Conservation (phyloP, 345 rosid genomes). For the Hevea brasiliensis region DNA sequence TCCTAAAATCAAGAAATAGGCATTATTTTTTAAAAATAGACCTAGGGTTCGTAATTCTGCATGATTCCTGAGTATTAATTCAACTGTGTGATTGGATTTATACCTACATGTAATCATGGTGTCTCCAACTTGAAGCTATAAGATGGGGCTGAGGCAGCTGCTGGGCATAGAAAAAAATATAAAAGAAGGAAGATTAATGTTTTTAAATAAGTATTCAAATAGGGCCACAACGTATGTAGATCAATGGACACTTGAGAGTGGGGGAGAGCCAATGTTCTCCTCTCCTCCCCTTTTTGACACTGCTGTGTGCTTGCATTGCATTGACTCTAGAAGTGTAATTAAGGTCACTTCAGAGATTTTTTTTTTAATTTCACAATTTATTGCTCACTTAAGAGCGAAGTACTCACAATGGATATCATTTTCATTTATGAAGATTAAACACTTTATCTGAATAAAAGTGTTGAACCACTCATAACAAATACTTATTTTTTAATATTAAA, state of each 20-base stretch:
- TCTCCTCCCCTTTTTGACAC: constrained; percentile 16
- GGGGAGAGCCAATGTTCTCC: constrained; percentile 35
- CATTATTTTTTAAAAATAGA: too few species aligned
- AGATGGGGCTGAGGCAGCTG: background rate
- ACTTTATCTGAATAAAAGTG: too few species aligned
- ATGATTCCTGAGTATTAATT: background rate
- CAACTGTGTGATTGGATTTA: background rate
- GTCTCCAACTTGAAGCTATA: constrained; percentile 32
- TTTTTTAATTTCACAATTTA: too few species aligned
- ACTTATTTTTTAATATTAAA: too few species aligned
- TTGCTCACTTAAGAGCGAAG: too few species aligned
- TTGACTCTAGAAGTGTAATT: constrained; percentile 60
- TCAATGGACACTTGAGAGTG: constrained; percentile 12
- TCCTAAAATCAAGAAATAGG: too few species aligned
- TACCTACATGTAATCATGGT: constrained; percentile 28
- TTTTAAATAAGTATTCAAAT: background rate
- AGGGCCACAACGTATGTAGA: constrained; percentile 10
- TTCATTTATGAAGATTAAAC: too few species aligned
- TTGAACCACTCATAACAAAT: too few species aligned
- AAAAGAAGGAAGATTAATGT: background rate
- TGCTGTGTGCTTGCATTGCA: constrained; percentile 27
- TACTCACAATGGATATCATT: too few species aligned
- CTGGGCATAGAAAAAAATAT: too few species aligned
- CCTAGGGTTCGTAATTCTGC: background rate
- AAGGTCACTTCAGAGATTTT: too few species aligned